phyloP scores from a whole-genome alignment of 768 basidiomycete genomes.

The Strobilomyces dryophilus region DNA sequence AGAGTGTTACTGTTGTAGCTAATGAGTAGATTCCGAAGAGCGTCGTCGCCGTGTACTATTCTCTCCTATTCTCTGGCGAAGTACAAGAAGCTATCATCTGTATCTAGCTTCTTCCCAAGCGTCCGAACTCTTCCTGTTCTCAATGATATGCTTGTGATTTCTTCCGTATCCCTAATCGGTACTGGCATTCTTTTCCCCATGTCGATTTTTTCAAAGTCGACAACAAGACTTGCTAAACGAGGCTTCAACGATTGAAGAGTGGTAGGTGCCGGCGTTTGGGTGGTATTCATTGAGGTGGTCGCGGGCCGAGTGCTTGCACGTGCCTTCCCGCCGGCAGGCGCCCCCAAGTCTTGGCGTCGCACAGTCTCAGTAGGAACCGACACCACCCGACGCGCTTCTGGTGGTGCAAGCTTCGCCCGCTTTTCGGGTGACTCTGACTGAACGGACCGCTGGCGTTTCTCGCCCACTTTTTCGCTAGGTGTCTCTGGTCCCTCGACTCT shows the following conservation, averaged over 20 bases:
- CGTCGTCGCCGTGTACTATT: background rate
- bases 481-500: constrained; percentile 4
- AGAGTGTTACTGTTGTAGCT: constrained; percentile 14
- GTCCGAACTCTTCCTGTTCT: constrained; percentile 29
- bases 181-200: constrained; percentile 1
- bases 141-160: constrained; percentile 9
- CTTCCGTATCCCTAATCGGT: constrained; percentile 8
- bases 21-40: constrained; percentile 1
- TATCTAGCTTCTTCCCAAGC: constrained; percentile 11
- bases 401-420: constrained; percentile 3
- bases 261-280: background rate
- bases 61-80: background rate
- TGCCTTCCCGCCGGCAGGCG: background rate
- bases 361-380: background rate
- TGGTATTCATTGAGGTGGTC: background rate
- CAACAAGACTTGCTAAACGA: constrained; percentile 21
- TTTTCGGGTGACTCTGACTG: constrained; percentile 14
- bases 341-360: background rate
- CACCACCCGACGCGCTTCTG: background rate
- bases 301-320: background rate
- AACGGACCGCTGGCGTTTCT: constrained; percentile 15
- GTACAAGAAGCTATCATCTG: constrained; percentile 21
- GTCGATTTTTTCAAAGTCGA: constrained; percentile 15
- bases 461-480: background rate
- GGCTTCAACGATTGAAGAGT: constrained; percentile 2